Conservation (phyloP, 106 monocot genomes). For the Alisma plantagoaquatica region DNA sequence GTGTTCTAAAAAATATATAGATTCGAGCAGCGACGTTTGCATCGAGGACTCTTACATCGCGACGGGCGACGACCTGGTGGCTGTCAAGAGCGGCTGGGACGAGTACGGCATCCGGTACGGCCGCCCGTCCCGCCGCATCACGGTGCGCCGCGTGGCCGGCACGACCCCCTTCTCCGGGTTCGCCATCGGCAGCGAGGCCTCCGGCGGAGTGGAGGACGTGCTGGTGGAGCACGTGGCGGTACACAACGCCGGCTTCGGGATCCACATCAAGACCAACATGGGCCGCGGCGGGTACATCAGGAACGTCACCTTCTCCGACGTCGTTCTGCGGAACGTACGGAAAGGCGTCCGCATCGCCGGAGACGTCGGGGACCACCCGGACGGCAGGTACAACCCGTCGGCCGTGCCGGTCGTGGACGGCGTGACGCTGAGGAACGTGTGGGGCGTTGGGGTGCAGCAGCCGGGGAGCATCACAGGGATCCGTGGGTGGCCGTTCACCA, state of each 20-base stretch:
- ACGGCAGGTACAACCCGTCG: constrained; percentile 2
- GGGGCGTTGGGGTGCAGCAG: constrained; percentile 3
- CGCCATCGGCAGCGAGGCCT: constrained; percentile 14
- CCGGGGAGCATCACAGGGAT: constrained; percentile 11
- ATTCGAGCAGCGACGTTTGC: constrained; percentile 15
- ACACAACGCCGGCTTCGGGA: constrained; percentile 8
- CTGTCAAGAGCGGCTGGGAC: constrained; percentile 21
- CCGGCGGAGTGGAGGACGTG: constrained; percentile 12
- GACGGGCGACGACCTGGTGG: constrained; percentile 14
- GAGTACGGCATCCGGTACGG: constrained; percentile 16
- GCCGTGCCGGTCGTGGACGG: constrained; percentile 11
- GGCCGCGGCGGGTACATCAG: constrained; percentile 16
- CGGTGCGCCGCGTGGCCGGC: constrained; percentile 8
- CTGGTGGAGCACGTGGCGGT: constrained; percentile 12
- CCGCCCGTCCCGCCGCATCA: constrained; percentile 7
- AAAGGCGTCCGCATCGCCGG: constrained; percentile 14
- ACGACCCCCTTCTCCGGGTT: constrained; percentile 10
- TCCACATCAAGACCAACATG: constrained; percentile 19
- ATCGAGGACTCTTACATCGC: constrained; percentile 18
- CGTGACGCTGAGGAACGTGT: constrained; percentile 10
- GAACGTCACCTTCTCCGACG: constrained; percentile 10
- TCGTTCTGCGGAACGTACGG: constrained; percentile 2
- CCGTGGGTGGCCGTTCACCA: constrained; percentile 9
- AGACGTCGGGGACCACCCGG: constrained; percentile 15
- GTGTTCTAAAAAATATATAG: not conserved